phyloP scores from a whole-genome alignment of 441 rosid genomes.

The Francoa sonchifolia region DNA sequence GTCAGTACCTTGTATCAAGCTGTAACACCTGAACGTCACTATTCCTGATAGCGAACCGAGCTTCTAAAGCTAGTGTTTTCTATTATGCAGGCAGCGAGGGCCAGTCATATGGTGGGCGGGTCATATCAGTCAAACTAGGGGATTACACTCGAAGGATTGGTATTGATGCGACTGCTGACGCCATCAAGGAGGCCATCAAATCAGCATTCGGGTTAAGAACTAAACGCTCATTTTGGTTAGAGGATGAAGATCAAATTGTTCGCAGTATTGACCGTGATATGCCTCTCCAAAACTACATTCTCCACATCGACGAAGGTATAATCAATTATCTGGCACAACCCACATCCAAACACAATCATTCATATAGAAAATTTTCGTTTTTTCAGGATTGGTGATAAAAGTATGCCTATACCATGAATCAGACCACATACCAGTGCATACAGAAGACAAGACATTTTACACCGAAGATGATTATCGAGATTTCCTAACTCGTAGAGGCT shows the following conservation, averaged over 20 bases:
- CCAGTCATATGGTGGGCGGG: constrained; percentile 69
- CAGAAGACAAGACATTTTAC: constrained; percentile 78
- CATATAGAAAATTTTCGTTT: neutral
- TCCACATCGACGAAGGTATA: constrained; percentile 81
- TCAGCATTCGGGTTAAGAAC: constrained; percentile 79
- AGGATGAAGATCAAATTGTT: constrained; percentile 81
- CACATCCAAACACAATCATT: neutral
- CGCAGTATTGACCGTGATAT: constrained; percentile 83
- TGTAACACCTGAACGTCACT: too few relatives aligned
- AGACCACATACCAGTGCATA: constrained; percentile 64
- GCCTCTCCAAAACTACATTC: constrained; percentile 81
- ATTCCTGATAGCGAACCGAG: constrained; percentile 1
- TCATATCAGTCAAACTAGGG: constrained; percentile 76
- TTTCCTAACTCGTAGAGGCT: constrained; percentile 66
- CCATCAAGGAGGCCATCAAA: constrained; percentile 80
- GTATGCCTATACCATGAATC: constrained; percentile 73
- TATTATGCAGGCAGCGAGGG: constrained; percentile 33
- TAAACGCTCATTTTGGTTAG: constrained; percentile 86
- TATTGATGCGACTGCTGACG: constrained; percentile 72
- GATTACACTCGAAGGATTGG: constrained; percentile 87
- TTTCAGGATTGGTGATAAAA: constrained; percentile 66
- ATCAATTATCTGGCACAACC: neutral
- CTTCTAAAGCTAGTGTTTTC: neutral
- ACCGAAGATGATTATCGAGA: constrained; percentile 81
- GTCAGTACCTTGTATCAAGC: too few relatives aligned